A percentile compares a stretch with the other conserved stretches of the same genome.
Evolutionary conservation across 106 monocot genomes (phyloP).

Genomic region (Xerophyta viscosa): DNA sequence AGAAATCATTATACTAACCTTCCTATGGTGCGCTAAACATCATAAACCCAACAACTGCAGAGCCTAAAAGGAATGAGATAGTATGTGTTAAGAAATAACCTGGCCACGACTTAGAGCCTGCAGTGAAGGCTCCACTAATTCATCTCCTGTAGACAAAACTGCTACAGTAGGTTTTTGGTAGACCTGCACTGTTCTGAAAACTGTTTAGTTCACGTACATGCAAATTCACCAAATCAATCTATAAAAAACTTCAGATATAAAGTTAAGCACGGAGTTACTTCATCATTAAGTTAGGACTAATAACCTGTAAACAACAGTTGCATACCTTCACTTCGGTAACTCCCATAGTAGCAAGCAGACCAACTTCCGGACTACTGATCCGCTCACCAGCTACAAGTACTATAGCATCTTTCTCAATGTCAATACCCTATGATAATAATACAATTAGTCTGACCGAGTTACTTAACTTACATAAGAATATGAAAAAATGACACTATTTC

Average conservation of each 20-base stretch:
- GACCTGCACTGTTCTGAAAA: slow-evolving; percentile 50
- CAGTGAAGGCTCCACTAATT: slow-evolving; percentile 67
- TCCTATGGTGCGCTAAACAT: too few relatives aligned
- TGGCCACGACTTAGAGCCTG: slow-evolving; percentile 58
- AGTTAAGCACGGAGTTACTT: not conserved
- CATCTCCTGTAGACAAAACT: slow-evolving; percentile 89
- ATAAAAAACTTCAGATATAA: not conserved
- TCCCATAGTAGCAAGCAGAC: slow-evolving; percentile 87
- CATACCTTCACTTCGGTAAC: slow-evolving; percentile 77
- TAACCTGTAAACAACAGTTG: not conserved
- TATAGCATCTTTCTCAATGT: slow-evolving; percentile 74
- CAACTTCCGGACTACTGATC: slow-evolving; percentile 68
- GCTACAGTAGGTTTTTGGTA: slow-evolving; percentile 68
- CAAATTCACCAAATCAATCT: not conserved
- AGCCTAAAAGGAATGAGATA: not conserved
- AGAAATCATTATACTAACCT: not conserved
- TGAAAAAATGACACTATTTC: too few relatives aligned
- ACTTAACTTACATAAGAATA: too few relatives aligned
- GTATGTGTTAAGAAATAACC: slow-evolving; percentile 27
- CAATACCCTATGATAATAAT: slow-evolving; percentile 51
- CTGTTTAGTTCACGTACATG: too few relatives aligned
- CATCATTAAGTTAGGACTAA: not conserved
- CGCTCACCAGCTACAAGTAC: slow-evolving; percentile 67
- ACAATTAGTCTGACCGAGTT: too few relatives aligned
- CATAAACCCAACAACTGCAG: too few relatives aligned